Conservation (phyloP, 768 basidiomycete species). For the Lentinula raphanica region DNA sequence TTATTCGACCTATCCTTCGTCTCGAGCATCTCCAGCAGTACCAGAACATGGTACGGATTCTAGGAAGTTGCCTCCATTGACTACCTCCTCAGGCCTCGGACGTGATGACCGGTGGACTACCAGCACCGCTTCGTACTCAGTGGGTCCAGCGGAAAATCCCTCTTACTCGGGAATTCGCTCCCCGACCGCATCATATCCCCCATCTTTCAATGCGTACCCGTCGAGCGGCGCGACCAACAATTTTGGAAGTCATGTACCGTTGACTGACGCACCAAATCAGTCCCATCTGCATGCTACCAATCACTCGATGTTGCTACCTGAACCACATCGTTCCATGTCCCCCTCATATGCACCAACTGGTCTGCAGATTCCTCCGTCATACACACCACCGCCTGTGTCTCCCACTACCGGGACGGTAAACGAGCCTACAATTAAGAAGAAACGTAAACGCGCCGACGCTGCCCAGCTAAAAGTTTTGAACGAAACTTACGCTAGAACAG, state of each 20-base stretch:
- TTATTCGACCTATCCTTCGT: slow-evolving; percentile 18
- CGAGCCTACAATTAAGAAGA: slow-evolving; percentile 79
- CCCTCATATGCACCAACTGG: slow-evolving; percentile 39
- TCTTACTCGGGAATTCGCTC: slow-evolving; percentile 49
- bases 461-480: slow-evolving; percentile 77
- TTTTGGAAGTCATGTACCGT: slow-evolving; percentile 9
- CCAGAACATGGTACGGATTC: slow-evolving; percentile 31
- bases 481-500: slow-evolving; percentile 73
- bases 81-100: slow-evolving; percentile 15
- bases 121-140: slow-evolving; percentile 22
- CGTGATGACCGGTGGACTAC: slow-evolving; percentile 32
- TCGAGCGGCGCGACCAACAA: slow-evolving; percentile 17
- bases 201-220: slow-evolving; percentile 47
- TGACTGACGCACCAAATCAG: slow-evolving; percentile 1
- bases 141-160: slow-evolving; percentile 29
- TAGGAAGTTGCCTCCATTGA: slow-evolving; percentile 37
- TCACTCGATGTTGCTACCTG: slow-evolving; percentile 13
- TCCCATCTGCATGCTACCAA: background rate
- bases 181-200: slow-evolving; percentile 57
- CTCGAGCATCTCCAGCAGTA: slow-evolving; percentile 29
- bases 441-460: slow-evolving; percentile 80
- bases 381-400: slow-evolving; percentile 47
- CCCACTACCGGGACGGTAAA: slow-evolving; percentile 37
- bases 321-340: slow-evolving; percentile 30
- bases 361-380: slow-evolving; percentile 39